phyloP scores from a whole-genome alignment of 2,329 filamentous ascomycete species.

The Fusarium napiforme region DNA sequence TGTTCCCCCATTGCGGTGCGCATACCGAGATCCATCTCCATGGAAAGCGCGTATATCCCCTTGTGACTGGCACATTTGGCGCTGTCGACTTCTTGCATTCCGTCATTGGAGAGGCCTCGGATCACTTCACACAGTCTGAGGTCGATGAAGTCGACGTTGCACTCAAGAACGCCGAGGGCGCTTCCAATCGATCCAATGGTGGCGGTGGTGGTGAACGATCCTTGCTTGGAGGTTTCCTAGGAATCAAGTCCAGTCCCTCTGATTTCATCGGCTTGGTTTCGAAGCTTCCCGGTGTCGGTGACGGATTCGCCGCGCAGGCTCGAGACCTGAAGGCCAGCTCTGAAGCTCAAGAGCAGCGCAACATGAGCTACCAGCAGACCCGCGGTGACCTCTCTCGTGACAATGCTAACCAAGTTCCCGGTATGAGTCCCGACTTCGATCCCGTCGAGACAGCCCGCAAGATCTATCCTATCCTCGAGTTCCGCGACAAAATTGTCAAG shows the following conservation, averaged over 20 bases:
- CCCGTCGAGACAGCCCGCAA: conserved; percentile 79
- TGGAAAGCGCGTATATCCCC: conserved; percentile 75
- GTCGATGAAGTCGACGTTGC: conserved; percentile 83
- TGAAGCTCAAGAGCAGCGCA: conserved; percentile 71
- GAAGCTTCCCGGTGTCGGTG: conserved; percentile 78
- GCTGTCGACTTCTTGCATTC: conserved; percentile 88
- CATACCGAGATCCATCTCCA: conserved; percentile 70
- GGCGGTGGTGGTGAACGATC: conserved; percentile 47
- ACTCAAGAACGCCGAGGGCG: conserved; percentile 73
- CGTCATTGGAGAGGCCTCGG: conserved; percentile 79
- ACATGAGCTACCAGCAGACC: conserved; percentile 50
- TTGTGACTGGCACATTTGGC: conserved; percentile 80
- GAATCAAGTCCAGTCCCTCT: conserved; percentile 51
- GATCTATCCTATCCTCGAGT: conserved; percentile 95
- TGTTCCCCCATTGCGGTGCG: conserved; percentile 80
- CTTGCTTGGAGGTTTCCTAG: conserved; percentile 56
- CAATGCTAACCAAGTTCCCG: conserved; percentile 72
- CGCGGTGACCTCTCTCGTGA: conserved; percentile 52
- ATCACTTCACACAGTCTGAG: conserved; percentile 87
- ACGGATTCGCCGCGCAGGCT: conserved; percentile 74
- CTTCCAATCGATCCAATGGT: conserved; percentile 49
- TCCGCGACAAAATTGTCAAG: conserved; percentile 93
- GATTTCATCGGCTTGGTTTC: conserved; percentile 79
- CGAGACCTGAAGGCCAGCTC: conserved; percentile 69
- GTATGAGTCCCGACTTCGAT: conserved; percentile 81